Evolutionary conservation across 176 grass and related monocot genomes (phyloP), one percentile per base, ranked within the genome.

Genomic region (Tillandsia fasciculata): DNA sequence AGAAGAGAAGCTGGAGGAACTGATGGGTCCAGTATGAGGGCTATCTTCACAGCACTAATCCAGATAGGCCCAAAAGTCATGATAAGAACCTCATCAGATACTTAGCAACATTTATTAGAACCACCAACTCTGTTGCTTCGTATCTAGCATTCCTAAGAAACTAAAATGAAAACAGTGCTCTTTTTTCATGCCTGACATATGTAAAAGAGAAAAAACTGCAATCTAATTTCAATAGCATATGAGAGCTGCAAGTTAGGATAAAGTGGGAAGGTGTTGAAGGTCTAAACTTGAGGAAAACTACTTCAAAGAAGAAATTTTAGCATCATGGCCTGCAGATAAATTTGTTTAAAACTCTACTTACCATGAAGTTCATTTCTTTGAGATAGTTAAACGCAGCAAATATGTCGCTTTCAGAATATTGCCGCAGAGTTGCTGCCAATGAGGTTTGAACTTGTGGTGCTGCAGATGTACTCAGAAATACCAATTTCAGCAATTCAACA

Each of bases 371-470:
- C 58, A 79, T 97, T 71, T 97, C 89, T 69, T 69, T 92, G 52
- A 97, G 94, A 81, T 82, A 85, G 48, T 81, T 87, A 82, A 87
- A 92, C 56, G 94, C 94, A 64, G 83, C 77, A 80, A 87, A 87
- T 68, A 97, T 87, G 69, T 97, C 94, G 24, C 74, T 82, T 73
- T 97, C 86, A 11, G 89, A 83, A 69, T 97, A 97, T 27, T 81
- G 71, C 71, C 85, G 81, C n/a, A 97, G 82, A 29, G 86, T 92
- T 74, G 82, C 69, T 7, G 76, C 82, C 48, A 97, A 72, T 69
- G 89, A 97, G 68, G 78, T 74, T 74, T 90, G 94, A 68, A 89
- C 86, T 64, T 85, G 70, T 72, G 87, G 68, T 48, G 74, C 82
- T 77, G 80, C 85, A 81, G 92, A 78, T 48, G 76, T 90, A 74